Evolutionary conservation across 2,329 filamentous ascomycete species (phyloP), one percentile per base, ranked within the genome.

Genomic region (Pseudopyrenochaeta lycopersici): DNA sequence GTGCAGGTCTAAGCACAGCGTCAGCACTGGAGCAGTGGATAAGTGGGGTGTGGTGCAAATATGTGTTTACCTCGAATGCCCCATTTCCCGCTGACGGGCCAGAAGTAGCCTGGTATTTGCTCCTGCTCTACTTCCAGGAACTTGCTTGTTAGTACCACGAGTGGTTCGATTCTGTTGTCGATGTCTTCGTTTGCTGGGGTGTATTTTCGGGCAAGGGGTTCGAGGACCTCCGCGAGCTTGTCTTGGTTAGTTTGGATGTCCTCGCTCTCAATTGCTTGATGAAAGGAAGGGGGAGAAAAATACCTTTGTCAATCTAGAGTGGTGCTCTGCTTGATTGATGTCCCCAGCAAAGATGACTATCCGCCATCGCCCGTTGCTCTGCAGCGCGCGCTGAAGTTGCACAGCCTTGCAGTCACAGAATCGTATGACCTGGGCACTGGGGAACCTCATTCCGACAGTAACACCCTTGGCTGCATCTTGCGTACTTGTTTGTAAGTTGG

Each of bases 401-500:
- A 87, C 72, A 0, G 83, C 79, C 54, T 81, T 83, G 1, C 85
- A 85, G 61, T 89, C 86, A 40, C 82, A 84, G 52, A 84, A 82
- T 4, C 86, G 76, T 15, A 88, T 81, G 0, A 88, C 84, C 62
- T 85, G 84, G 0, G 83, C 80, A 51, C 79, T 87, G 0, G 80
- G 81, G 32, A 83, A 74, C 27, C 81, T 67, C 79, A 82, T 82
- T 0, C 81, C 81, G 2, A 82, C 78, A 1, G 64, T 63, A 11
- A 77, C 62, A 42, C 70, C 76, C 39, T 38, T 73, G 2, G 72
- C 81, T 36, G 73, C 62, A n/a, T 62, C 73, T 38, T 77, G 62
- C 0, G 58, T 68, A 30, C 77, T 76, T 1, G 58, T 62, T 9
- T 64, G 57, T 11, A 66, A 60, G 10, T 74, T 73, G 1, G 80